These are phyloP conservation scores for Coriaria nepalensis DNA, from an alignment of 306 rosid species.

Conservation along the genomic window DNA sequence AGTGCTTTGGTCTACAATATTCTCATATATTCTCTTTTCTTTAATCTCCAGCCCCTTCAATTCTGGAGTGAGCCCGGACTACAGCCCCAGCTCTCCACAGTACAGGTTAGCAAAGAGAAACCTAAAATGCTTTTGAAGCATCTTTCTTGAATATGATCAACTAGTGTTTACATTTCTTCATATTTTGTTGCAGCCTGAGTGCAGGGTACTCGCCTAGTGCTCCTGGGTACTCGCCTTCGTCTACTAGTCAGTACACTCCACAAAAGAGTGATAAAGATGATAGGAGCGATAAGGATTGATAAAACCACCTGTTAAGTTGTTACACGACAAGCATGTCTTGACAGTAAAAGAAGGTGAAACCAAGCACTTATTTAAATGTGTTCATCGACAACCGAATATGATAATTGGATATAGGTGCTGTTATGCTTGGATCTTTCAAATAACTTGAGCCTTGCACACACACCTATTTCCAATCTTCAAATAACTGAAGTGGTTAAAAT, in stretches of 20 bases:
- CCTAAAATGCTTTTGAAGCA: not conserved
- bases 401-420: too few relatives aligned
- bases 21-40: not conserved
- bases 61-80: constrained; percentile 78
- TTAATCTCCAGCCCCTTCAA: constrained; percentile 56
- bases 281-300: constrained; percentile 45
- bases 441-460: too few relatives aligned
- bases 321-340: not conserved
- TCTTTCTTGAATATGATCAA: not conserved
- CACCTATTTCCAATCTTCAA: too few relatives aligned
- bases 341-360: constrained; percentile 8
- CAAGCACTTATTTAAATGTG: constrained; percentile 3
- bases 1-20: not conserved
- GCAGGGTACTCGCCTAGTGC: constrained; percentile 97
- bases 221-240: constrained; percentile 96
- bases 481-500: too few relatives aligned
- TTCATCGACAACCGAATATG: too few relatives aligned
- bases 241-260: constrained; percentile 90
- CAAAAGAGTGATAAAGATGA: constrained; percentile 45
- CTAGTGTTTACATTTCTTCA: constrained; percentile 5
- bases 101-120: constrained; percentile 41
- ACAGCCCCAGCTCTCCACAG: constrained; percentile 88
- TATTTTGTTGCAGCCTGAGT: constrained; percentile 56
- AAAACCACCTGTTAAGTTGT: constrained; percentile 36
- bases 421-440: too few relatives aligned